Evolutionary conservation across 768 basidiomycete genomes (phyloP).

Genomic region (Rhodotorula sphaerocarpa): DNA sequence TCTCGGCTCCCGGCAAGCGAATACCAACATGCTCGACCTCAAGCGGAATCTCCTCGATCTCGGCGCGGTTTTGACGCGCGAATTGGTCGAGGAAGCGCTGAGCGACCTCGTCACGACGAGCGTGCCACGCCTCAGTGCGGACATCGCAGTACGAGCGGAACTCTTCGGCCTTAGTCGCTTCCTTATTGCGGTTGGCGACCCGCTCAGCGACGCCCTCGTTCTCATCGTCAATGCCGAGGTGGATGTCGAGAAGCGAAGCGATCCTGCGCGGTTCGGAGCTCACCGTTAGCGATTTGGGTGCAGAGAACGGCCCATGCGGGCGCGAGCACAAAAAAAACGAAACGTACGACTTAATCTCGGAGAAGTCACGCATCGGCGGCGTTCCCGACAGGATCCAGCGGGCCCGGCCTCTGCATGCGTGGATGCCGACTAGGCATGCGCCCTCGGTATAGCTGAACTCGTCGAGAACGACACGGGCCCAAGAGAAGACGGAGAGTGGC

Average conservation of each 20-base stretch:
- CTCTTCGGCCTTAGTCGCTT: conserved; percentile 80
- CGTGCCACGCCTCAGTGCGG: conserved; percentile 84
- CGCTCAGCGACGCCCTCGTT: conserved; percentile 66
- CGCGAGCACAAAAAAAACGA: no score
- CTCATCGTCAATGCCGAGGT: conserved; percentile 84
- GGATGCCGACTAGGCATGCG: conserved; percentile 67
- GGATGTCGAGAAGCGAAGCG: conserved; percentile 59
- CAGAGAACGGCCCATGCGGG: no score
- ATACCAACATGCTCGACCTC: conserved; percentile 57
- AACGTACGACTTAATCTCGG: conserved; percentile 63
- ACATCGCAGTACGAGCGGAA: conserved; percentile 97
- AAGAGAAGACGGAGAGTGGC: conserved; percentile 77
- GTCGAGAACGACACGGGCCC: conserved; percentile 71
- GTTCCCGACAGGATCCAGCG: conserved; percentile 97
- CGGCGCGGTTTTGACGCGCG: conserved; percentile 71
- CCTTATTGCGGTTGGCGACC: conserved; percentile 69
- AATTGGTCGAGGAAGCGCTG: conserved; percentile 52
- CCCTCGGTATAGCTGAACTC: conserved; percentile 89
- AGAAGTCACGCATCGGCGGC: conserved; percentile 84
- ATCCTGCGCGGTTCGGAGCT: no score
- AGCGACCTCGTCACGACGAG: conserved; percentile 70
- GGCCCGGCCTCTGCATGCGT: conserved; percentile 63
- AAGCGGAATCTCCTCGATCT: conserved; percentile 91
- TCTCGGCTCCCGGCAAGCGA: conserved; percentile 72
- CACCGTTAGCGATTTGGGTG: no score